Evolutionary conservation across 495 filamentous ascomycete genomes (phyloP), one percentile per base, ranked within the genome.

Genomic region (Tuber magnatum): DNA sequence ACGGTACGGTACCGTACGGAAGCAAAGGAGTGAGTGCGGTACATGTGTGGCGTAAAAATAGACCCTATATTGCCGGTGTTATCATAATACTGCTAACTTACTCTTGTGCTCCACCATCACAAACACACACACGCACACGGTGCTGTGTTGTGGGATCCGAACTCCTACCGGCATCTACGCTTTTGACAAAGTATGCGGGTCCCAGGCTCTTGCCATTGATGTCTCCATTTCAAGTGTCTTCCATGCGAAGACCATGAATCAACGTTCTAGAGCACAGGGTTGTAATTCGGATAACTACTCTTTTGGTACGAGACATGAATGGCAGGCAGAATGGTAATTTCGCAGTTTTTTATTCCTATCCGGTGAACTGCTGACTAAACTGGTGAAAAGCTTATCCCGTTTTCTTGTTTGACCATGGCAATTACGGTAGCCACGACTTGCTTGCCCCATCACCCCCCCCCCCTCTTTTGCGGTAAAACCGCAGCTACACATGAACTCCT

Each of bases 391-490:
- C 56, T 65, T 65, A 35, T 65, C 56, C 14, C 32, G 28, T 35
- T 65, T 65, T 35, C 28, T 35, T 35, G 56, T 65, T 56, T 65
- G 28, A 35, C 56, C 12, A 16, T 65, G 28, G 56, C 5, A 35
- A n/a, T 28, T 40, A 40, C 39, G 39, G 39, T 40, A 16, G 56
- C 56, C 46, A 24, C 46, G 18, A 48, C 46, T 48, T 48, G 22
- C 46, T 48, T 48, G 46, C 46, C 6, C 46, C 56, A 61, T 61
- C 56, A 35, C 28, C 56, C 56, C 56, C 32, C 6, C 71, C 56
- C 56, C 56, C 28, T 16, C 71, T 72, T 75, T 48, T 79, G 70
- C 72, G 72, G 77, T 70, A 65, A 68, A 77, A 76, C 44, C 41
- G 39, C 77, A 65, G 68, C 77, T 65, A 12, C 56, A 35, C 56